A percentile compares a stretch with the other conserved stretches of the same genome.
Conservation (phyloP, 176 grass and related monocot species). For the Urochloa ruziziensis region DNA sequence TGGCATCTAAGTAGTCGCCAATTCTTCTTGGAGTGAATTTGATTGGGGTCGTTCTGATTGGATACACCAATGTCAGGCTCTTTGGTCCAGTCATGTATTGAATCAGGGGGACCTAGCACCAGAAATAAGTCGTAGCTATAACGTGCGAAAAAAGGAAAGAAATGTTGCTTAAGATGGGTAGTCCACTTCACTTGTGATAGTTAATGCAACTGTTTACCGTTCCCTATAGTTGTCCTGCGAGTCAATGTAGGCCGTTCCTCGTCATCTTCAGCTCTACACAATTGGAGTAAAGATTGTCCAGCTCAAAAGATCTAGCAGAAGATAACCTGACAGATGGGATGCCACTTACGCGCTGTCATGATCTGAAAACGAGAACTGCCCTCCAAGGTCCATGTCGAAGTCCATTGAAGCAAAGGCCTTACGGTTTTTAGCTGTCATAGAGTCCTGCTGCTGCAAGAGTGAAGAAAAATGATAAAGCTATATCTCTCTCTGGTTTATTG, state of each 20-base stretch:
- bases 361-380: conserved; percentile 63
- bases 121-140: conserved; percentile 19
- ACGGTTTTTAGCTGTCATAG: conserved; percentile 42
- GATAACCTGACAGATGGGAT: conserved; percentile 18
- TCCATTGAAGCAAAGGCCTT: conserved; percentile 74
- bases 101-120: conserved; percentile 78
- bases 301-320: not conserved
- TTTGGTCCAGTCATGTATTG: conserved; percentile 81
- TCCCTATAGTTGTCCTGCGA: conserved; percentile 67
- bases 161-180: not conserved
- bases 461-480: not conserved
- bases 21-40: conserved; percentile 74
- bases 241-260: conserved; percentile 59
- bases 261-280: conserved; percentile 76
- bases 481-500: not conserved
- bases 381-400: conserved; percentile 59
- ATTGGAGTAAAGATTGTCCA: not conserved
- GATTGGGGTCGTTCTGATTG: conserved; percentile 51
- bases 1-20: conserved; percentile 92
- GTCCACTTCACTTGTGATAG: not conserved
- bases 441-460: conserved; percentile 74
- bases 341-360: conserved; percentile 63
- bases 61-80: conserved; percentile 56
- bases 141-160: not conserved
- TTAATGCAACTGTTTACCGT: conserved; percentile 47